Conservation (phyloP, 208 protist genomes). For the Leishmania martiniquensis region DNA sequence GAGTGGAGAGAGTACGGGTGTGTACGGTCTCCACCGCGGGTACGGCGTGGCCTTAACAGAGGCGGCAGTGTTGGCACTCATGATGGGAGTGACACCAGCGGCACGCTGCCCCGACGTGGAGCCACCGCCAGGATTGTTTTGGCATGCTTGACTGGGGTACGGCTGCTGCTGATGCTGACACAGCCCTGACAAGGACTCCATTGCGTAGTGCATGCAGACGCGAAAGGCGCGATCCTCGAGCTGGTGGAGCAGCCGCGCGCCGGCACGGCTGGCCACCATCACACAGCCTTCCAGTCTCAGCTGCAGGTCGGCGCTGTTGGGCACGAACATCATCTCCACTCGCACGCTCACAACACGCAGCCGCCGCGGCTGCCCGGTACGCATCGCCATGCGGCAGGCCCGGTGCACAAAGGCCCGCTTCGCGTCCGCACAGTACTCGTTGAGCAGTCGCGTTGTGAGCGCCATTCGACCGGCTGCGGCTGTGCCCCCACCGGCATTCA, state of each 20-base stretch:
- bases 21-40: slow-evolving; percentile 16
- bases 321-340: slow-evolving; percentile 73
- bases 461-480: slow-evolving; percentile 28
- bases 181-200: slow-evolving; percentile 29
- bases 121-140: slow-evolving; percentile 21
- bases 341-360: slow-evolving; percentile 69
- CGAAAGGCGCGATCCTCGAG: slow-evolving; percentile 72
- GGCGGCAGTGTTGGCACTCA: neutral
- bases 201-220: slow-evolving; percentile 61
- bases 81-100: slow-evolving; percentile 14
- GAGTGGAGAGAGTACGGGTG: slow-evolving; percentile 22
- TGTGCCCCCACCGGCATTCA: neutral
- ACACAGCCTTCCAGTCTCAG: slow-evolving; percentile 81
- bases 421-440: slow-evolving; percentile 82
- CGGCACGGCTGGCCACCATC: slow-evolving; percentile 50
- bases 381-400: slow-evolving; percentile 70
- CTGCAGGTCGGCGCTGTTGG: slow-evolving; percentile 76
- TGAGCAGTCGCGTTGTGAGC: slow-evolving; percentile 58
- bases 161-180: slow-evolving; percentile 23
- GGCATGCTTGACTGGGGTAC: slow-evolving; percentile 10
- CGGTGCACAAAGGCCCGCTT: slow-evolving; percentile 77
- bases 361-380: slow-evolving; percentile 34
- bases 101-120: slow-evolving; percentile 5
- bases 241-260: slow-evolving; percentile 33
- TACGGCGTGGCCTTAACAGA: slow-evolving; percentile 13